These are phyloP conservation scores for Candida berthetii DNA, from an alignment of 805 yeast genomes.

Conservation along the genomic window DNA sequence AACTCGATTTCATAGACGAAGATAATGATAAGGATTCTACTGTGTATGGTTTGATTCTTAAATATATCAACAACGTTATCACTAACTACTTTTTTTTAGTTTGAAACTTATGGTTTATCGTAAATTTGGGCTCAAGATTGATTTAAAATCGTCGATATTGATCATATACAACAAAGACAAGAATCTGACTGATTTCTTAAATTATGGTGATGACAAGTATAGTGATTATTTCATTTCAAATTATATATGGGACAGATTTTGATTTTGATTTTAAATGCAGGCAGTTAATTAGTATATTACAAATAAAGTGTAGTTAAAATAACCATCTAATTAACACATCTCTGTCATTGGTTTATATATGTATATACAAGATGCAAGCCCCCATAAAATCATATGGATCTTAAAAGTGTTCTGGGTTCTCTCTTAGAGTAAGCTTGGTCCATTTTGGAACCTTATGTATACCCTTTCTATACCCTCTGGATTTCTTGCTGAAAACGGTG, in stretches of 20 bases:
- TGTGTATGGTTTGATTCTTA: conserved; percentile 10
- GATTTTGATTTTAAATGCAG: not conserved
- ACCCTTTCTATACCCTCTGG: conserved; percentile 79
- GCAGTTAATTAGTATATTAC: not conserved
- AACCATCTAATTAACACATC: no score
- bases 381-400: not conserved
- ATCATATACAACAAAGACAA: conserved; percentile 43
- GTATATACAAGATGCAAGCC: not conserved
- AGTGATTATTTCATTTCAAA: conserved; percentile 68
- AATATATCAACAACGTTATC: conserved; percentile 4
- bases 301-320: no score
- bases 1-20: conserved; percentile 18
- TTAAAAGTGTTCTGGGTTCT: conserved; percentile 48
- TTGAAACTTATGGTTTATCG: conserved; percentile 55
- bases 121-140: conserved; percentile 50
- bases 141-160: conserved; percentile 34
- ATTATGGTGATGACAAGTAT: conserved; percentile 43
- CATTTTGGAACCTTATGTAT: conserved; percentile 87
- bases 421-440: conserved; percentile 80
- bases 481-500: conserved; percentile 72
- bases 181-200: conserved; percentile 41
- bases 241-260: conserved; percentile 69
- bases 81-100: not conserved
- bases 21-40: conserved; percentile 36
- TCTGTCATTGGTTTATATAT: no score